Evolutionary conservation across 2,329 filamentous ascomycete species (phyloP).

Genomic region (Pestalotiopsis fici): DNA sequence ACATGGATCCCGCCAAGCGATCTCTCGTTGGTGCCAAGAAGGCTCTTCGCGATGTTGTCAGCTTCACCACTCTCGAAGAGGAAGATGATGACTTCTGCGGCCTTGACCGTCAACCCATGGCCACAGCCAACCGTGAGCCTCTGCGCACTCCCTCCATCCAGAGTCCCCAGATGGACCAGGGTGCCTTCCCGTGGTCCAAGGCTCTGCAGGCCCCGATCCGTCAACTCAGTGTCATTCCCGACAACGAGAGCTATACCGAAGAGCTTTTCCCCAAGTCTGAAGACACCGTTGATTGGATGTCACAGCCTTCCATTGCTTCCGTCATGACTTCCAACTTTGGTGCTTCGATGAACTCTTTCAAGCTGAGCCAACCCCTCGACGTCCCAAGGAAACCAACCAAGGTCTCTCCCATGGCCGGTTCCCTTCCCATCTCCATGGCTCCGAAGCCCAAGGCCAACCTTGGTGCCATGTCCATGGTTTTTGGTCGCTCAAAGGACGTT

Average conservation of each 20-base stretch:
- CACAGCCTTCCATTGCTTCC: slow-evolving; percentile 80
- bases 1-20: slow-evolving; percentile 85
- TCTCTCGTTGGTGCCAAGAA: slow-evolving; percentile 78
- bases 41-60: slow-evolving; percentile 77
- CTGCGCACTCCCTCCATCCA: slow-evolving; percentile 94
- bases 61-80: slow-evolving; percentile 94
- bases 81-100: slow-evolving; percentile 90
- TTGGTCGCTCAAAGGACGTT: slow-evolving; percentile 73
- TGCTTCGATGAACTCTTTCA: slow-evolving; percentile 76
- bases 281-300: slow-evolving; percentile 75
- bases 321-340: slow-evolving; percentile 82
- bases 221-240: slow-evolving; percentile 84
- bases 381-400: slow-evolving; percentile 49
- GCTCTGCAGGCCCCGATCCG: slow-evolving; percentile 77
- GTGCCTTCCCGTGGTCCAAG: slow-evolving; percentile 94
- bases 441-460: slow-evolving; percentile 66
- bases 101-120: slow-evolving; percentile 73
- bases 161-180: slow-evolving; percentile 77
- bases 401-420: slow-evolving; percentile 63
- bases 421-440: slow-evolving; percentile 78
- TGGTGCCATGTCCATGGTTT: slow-evolving; percentile 75
- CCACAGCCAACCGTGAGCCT: slow-evolving; percentile 90
- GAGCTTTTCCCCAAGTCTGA: slow-evolving; percentile 84
- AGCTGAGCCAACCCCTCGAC: slow-evolving; percentile 49
- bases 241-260: slow-evolving; percentile 77